These are phyloP conservation scores for Gastrolobium bilobum DNA, from an alignment of 306 rosid genomes.

Conservation along the genomic window DNA sequence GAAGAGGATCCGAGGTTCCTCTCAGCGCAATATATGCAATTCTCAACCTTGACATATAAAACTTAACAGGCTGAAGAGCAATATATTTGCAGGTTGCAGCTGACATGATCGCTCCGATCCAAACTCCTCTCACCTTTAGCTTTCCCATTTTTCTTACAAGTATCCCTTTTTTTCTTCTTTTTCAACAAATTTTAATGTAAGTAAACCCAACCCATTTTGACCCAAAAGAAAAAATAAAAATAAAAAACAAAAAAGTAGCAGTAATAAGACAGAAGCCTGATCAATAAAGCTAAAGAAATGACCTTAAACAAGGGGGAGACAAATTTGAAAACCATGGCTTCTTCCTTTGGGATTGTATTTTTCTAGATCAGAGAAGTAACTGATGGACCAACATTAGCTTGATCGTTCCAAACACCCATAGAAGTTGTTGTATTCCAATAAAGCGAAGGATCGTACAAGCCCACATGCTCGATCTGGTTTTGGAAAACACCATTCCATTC, in stretches of 20 bases:
- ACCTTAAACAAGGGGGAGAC: conserved; percentile 47
- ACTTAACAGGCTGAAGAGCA: conserved; percentile 53
- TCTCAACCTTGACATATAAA: conserved; percentile 66
- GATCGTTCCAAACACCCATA: conserved; percentile 74
- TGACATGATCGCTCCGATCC: conserved; percentile 98
- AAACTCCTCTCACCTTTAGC: conserved; percentile 59
- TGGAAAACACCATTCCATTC: conserved; percentile 53
- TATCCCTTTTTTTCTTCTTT: conserved; percentile 22
- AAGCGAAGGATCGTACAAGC: conserved; percentile 68
- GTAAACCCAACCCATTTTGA: conserved; percentile 42
- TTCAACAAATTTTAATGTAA: conserved; percentile 35
- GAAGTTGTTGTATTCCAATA: conserved; percentile 72
- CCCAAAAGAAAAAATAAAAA: conserved; percentile 14
- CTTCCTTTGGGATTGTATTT: not conserved
- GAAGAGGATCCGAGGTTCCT: conserved; percentile 92
- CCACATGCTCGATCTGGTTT: conserved; percentile 69
- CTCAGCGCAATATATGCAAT: conserved; percentile 72
- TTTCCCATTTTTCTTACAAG: conserved; percentile 40
- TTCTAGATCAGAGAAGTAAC: conserved; percentile 80
- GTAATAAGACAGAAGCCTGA: conserved; percentile 41
- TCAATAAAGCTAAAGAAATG: conserved; percentile 38
- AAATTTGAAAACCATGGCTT: conserved; percentile 47
- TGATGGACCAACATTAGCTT: conserved; percentile 71
- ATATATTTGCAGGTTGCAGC: conserved; percentile 76
- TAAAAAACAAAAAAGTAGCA: conserved; percentile 4